Base-by-base conservation (phyloP, 176 grass and related monocot genomes). In the Oryza officinalis region DNA sequence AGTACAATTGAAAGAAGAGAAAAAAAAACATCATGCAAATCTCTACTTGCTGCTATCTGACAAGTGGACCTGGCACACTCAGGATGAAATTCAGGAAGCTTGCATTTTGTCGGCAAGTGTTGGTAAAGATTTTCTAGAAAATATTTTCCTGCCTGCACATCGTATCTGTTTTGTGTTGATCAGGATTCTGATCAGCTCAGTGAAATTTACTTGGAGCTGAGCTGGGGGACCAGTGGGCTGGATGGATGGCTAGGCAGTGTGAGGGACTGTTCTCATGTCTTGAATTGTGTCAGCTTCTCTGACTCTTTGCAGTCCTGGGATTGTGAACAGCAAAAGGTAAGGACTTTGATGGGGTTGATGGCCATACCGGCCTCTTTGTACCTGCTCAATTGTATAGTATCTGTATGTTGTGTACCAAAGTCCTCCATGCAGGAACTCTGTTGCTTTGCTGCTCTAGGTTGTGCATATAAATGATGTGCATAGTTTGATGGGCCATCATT, bases 281-380 rank as follows among this genome's bases (percentile, higher is more conserved):
- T 66, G 22, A 67, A 8, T 80, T 33, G 22, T 86, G 59, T 38
- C 84, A 80, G 8, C 44, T 80, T 74, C 26, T 37, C 59, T 80
- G 43, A 66, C 30, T 73, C 6, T 65, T 47, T 13, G 13, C 57
- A 64, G 68, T 12, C 40, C 50, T 86, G 69, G 40, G 40, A 47
- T 47, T 27, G 15, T 49, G 25, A 46, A 47, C 43, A 10, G 43
- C 1, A 45, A 41, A n/a, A 26, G 13, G 25, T 73, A 14, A 5
- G 25, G 71, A 49, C 15, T 40, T 26, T 17, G 41, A 45, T 72
- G 40, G 15, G 18, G 20, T 27, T 1, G 23, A 27, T 72, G 23
- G 23, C 37, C 69, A 45, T 25, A 72, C 12, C 23, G n/a, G 14
- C 20, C 17, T 2, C 68, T 25, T 41, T 37, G 37, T 71, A 13